Percentiles rank a stretch among this genome's conserved stretches.
phyloP scores from a whole-genome alignment of 73 alveolate species.

The Symbiodinium natans region DNA sequence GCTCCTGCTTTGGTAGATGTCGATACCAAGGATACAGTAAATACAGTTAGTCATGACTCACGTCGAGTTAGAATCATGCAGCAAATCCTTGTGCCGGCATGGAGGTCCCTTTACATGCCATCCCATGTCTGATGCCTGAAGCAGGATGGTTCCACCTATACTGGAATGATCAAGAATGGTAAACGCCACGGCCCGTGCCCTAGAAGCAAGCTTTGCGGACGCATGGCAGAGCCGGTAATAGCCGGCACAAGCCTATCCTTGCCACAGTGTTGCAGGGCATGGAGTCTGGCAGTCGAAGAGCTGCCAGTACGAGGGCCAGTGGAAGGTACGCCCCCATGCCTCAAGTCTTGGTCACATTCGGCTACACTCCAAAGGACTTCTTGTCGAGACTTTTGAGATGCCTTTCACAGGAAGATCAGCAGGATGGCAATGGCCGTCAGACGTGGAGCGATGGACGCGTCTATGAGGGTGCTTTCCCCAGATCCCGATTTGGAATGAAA shows the following conservation, averaged over 20 bases:
- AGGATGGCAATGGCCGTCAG: slow-evolving; percentile 90
- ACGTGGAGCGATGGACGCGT: slow-evolving; percentile 93
- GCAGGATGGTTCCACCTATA: slow-evolving; percentile 87
- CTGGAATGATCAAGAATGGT: slow-evolving; percentile 91
- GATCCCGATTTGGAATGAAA: background rate
- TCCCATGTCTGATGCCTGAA: too few species aligned
- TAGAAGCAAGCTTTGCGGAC: background rate
- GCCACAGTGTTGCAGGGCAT: slow-evolving; percentile 9
- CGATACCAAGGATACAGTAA: too few species aligned
- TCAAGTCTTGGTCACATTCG: background rate
- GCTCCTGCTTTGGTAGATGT: background rate
- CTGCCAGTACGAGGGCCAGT: slow-evolving; percentile 90
- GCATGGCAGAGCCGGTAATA: too few species aligned
- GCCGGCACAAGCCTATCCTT: background rate
- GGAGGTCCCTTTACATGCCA: too few species aligned
- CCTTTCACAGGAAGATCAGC: slow-evolving; percentile 57
- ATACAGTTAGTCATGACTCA: too few species aligned
- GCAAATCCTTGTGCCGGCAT: too few species aligned
- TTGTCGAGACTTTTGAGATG: background rate
- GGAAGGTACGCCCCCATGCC: slow-evolving; percentile 26
- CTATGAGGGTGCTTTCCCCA: slow-evolving; percentile 19
- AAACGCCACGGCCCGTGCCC: slow-evolving; percentile 66
- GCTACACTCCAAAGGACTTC: too few species aligned
- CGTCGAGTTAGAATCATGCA: too few species aligned
- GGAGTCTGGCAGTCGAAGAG: slow-evolving; percentile 91